Percentiles rank a stretch among this genome's conserved stretches.
These are phyloP conservation scores for Trametes villosa DNA, from an alignment of 768 basidiomycete genomes.

Conservation along the genomic window DNA sequence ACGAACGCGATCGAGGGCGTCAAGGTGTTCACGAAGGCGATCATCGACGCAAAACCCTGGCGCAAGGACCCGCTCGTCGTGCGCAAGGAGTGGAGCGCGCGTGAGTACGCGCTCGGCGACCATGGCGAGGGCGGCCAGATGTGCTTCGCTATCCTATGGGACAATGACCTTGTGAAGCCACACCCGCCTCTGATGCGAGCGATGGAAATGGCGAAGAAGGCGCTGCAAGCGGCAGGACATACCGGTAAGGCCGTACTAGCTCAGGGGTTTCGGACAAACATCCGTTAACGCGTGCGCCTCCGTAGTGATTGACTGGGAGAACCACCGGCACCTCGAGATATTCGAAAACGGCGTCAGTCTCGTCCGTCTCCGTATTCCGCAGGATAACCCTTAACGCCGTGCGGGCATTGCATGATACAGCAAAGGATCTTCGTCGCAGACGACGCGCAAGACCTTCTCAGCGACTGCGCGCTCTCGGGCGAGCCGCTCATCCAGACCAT, in stretches of 20 bases:
- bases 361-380: not conserved
- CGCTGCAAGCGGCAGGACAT: conserved; percentile 66
- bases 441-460: conserved; percentile 43
- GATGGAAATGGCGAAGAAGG: conserved; percentile 56
- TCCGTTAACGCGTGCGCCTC: not conserved
- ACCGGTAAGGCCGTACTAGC: conserved; percentile 47
- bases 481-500: conserved; percentile 48
- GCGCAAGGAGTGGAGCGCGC: conserved; percentile 51
- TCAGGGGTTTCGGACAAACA: not conserved
- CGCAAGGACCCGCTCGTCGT: conserved; percentile 54
- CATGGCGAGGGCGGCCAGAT: conserved; percentile 49
- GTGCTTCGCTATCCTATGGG: conserved; percentile 66
- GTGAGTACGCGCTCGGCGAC: conserved; percentile 49
- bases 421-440: conserved; percentile 46
- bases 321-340: conserved; percentile 56
- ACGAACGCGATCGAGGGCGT: conserved; percentile 61
- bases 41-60: conserved; percentile 62
- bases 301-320: conserved; percentile 73
- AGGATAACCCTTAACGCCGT: not conserved
- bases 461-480: conserved; percentile 43
- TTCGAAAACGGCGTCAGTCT: conserved; percentile 32
- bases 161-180: conserved; percentile 61
- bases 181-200: conserved; percentile 70
- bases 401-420: conserved; percentile 23
- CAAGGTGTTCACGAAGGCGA: conserved; percentile 65